These are phyloP conservation scores for Yamadazyma nakazawae DNA, from an alignment of 805 yeast species.

Conservation along the genomic window DNA sequence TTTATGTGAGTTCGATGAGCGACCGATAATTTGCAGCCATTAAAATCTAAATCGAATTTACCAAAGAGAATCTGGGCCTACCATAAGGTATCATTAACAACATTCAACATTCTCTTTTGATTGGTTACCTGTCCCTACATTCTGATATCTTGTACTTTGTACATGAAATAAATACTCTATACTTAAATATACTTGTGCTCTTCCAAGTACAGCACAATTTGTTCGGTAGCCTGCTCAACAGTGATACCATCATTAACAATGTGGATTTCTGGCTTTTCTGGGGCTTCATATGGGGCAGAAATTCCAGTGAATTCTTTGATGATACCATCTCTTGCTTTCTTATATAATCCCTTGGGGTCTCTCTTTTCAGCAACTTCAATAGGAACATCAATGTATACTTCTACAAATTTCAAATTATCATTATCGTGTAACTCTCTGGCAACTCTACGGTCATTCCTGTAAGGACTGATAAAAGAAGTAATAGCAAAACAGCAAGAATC, in stretches of 20 bases:
- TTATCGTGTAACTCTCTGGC: conserved; percentile 84
- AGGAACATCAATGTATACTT: conserved; percentile 91
- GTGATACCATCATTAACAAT: conserved; percentile 60
- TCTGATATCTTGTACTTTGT: background rate
- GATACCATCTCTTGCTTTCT: conserved; percentile 93
- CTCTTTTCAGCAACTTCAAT: conserved; percentile 92
- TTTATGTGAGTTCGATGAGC: too few relatives aligned
- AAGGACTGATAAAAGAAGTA: conserved; percentile 92
- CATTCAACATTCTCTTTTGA: too few relatives aligned
- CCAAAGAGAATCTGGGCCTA: too few relatives aligned
- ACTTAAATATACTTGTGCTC: conserved; percentile 41
- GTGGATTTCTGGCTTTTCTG: conserved; percentile 79
- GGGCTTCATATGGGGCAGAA: conserved; percentile 94
- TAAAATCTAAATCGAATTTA: too few relatives aligned
- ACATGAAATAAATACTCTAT: conserved; percentile 1
- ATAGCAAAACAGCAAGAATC: conserved; percentile 87
- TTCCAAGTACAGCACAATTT: conserved; percentile 64
- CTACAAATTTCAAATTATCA: conserved; percentile 77
- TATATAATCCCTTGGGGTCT: conserved; percentile 95
- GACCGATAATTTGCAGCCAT: too few relatives aligned
- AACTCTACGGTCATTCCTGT: conserved; percentile 74
- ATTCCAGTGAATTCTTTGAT: conserved; percentile 95
- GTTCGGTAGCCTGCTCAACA: conserved; percentile 77
- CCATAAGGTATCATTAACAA: too few relatives aligned
- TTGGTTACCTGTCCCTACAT: background rate